Evolutionary conservation across 176 grass and related monocot genomes (phyloP), one percentile per base, ranked within the genome.

Genomic region (Pharus latifolius): DNA sequence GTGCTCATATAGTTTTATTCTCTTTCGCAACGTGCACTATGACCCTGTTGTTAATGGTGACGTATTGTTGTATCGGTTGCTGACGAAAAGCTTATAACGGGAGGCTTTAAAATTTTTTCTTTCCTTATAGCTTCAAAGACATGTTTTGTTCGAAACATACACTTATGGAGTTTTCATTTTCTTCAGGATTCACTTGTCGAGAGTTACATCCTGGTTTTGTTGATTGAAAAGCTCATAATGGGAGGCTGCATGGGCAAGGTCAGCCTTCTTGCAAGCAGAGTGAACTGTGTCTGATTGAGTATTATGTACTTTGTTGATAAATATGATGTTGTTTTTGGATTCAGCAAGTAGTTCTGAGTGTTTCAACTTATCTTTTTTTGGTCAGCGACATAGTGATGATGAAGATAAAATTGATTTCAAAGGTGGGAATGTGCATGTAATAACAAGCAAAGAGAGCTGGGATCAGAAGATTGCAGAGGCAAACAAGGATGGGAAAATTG

Each of bases 391-490:
- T 60, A 47, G 26, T 29, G 72, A 90, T 56, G 62, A 71, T 0
- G 93, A 97, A 44, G 87, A 91, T 9, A 85, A 78, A 57, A 74
- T 82, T 76, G 79, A 93, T 61, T 93, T 84, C 74, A 81, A 77
- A 83, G 95, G 84, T 56, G 95, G 87, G 49, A 93, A 98, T 84
- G 95, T 91, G 46, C 82, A 93, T 72, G 41, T 83, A 40, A 88
- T 98, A 64, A 83, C 78, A 42, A 99, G 47, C 79, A 94, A 94
- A 85, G 95, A 94, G 32, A 73, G 41, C 49, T 99, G 90, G 90
- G 90, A 99, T 44, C 49, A 90, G 73, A 93, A 94, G 80, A 75
- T 94, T 63, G 80, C 64, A 45, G 84, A 99, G 81, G 95, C 95
- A 81, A 88, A 89, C 63, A 86, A 83, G 49, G 88, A 84, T 83